These are phyloP conservation scores for Mortierella sp. DNA, from an alignment of 371 early-diverging fungal genomes.

Conservation along the genomic window DNA sequence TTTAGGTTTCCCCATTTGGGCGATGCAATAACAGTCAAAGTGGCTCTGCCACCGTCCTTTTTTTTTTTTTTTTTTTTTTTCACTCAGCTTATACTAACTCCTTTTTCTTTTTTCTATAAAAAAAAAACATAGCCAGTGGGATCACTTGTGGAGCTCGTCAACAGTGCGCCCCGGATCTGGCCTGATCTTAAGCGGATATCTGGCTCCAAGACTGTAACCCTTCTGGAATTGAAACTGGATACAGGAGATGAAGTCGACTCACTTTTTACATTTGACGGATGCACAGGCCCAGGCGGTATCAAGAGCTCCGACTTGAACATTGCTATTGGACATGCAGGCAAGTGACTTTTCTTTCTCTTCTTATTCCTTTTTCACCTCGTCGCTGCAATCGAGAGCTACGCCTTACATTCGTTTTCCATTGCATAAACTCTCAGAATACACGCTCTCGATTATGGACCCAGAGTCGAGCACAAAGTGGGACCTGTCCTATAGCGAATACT, in stretches of 20 bases:
- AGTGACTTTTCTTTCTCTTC: background rate
- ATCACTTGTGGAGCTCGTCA: slow-evolving; percentile 28
- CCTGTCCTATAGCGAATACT: slow-evolving; percentile 45
- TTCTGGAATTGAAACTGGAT: slow-evolving; percentile 29
- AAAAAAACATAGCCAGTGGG: slow-evolving; percentile 9
- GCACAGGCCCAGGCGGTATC: slow-evolving; percentile 31
- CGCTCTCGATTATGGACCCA: slow-evolving; percentile 26
- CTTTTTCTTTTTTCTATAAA: too few relatives aligned
- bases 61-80: slow-evolving; percentile 5
- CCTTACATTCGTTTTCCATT: background rate
- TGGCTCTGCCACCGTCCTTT: background rate
- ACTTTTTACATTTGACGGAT: slow-evolving; percentile 17
- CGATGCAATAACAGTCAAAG: too few relatives aligned
- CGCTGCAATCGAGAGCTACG: background rate
- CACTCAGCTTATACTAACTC: slow-evolving; percentile 17
- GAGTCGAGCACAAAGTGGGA: slow-evolving; percentile 34
- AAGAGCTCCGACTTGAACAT: slow-evolving; percentile 22
- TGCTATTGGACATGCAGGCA: slow-evolving; percentile 45
- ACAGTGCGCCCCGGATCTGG: slow-evolving; percentile 35
- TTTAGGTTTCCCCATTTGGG: background rate
- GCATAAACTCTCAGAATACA: slow-evolving; percentile 25
- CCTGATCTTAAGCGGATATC: slow-evolving; percentile 40
- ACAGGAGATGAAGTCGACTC: slow-evolving; percentile 20
- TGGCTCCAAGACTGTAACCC: slow-evolving; percentile 28
- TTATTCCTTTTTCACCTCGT: background rate